These are phyloP conservation scores for Skeletonema tropicum DNA, from an alignment of 108 stramenopile genomes.

Conservation along the genomic window DNA sequence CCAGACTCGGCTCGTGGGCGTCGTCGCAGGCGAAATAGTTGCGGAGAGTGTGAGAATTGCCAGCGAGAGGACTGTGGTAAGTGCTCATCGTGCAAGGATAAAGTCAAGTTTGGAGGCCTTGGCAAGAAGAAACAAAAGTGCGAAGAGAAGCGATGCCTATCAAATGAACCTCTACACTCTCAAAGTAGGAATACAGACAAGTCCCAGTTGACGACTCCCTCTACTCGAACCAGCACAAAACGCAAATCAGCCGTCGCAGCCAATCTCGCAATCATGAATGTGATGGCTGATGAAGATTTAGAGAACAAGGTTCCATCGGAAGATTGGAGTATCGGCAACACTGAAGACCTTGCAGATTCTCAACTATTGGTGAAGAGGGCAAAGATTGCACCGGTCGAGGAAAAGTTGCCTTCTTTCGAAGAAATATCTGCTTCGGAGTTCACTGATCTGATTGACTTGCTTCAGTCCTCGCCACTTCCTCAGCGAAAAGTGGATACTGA, in stretches of 20 bases:
- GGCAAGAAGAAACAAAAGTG: not conserved
- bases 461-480: not conserved
- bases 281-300: constrained; percentile 1
- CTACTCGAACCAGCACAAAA: not conserved
- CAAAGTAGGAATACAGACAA: not conserved
- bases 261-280: not conserved
- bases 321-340: not conserved
- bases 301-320: not conserved
- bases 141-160: not conserved
- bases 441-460: not conserved
- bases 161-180: not conserved
- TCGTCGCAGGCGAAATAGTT: not conserved
- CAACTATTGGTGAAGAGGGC: not conserved
- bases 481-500: not conserved
- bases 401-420: not conserved
- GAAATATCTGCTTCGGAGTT: not conserved
- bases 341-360: not conserved
- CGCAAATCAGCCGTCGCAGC: not conserved
- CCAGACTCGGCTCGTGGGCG: not conserved
- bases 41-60: constrained; percentile 4
- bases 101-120: not conserved
- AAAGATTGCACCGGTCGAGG: not conserved
- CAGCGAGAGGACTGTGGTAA: not conserved
- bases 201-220: not conserved
- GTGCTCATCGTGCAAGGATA: not conserved